phyloP scores from a whole-genome alignment of 2,329 filamentous ascomycete species.

The Talaromyces verruculosus region DNA sequence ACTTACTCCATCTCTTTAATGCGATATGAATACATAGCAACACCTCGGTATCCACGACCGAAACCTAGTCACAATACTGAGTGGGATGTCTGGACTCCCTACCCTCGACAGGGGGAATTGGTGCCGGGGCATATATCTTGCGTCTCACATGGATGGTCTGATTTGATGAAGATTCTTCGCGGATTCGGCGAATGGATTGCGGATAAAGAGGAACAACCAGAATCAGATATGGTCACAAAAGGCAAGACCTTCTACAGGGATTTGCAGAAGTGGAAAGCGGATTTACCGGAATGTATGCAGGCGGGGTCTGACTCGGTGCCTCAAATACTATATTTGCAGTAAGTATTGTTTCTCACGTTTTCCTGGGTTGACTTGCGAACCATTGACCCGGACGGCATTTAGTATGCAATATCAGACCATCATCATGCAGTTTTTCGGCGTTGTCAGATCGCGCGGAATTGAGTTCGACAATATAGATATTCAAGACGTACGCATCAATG shows the following conservation, averaged over 20 bases:
- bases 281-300: constrained; percentile 2
- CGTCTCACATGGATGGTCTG: constrained; percentile 10
- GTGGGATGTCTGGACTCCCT: constrained; percentile 5
- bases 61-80: not conserved
- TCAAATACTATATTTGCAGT: constrained; percentile 10
- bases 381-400: not conserved
- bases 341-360: not conserved
- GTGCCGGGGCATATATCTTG: constrained; percentile 7
- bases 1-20: not conserved
- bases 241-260: not conserved
- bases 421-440: constrained; percentile 3
- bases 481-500: constrained; percentile 4
- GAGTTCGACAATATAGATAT: not conserved
- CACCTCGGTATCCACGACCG: not conserved
- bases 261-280: not conserved
- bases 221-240: not conserved
- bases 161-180: constrained; percentile 1
- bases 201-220: not conserved
- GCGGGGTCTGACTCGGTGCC: not conserved
- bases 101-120: not conserved
- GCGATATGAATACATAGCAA: not conserved
- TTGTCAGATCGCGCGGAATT: not conserved
- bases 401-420: constrained; percentile 7
- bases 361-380: not conserved
- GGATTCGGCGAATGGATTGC: constrained; percentile 3